Conservation (phyloP, 176 grass and related monocot species). For the Oryza glumipatula region DNA sequence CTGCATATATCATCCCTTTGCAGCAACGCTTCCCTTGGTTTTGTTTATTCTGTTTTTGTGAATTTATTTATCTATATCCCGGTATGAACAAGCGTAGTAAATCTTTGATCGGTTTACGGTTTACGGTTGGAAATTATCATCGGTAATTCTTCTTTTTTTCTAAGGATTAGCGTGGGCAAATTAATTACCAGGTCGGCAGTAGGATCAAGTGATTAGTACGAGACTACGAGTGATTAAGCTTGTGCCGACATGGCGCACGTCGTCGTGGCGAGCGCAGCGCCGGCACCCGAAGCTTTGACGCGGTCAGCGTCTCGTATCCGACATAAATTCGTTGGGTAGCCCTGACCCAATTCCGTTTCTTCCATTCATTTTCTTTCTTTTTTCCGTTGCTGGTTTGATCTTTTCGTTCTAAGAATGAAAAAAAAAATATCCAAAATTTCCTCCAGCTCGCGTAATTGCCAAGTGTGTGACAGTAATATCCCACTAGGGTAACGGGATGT, state of each 20-base stretch:
- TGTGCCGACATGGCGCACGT: conserved; percentile 15
- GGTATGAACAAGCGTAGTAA: not conserved
- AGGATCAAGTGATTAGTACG: not conserved
- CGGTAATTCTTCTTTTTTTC: not conserved
- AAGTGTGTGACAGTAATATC: not conserved
- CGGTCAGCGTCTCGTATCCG: conserved; percentile 19
- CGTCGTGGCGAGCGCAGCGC: not conserved
- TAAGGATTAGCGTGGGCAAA: not conserved
- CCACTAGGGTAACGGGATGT: not conserved
- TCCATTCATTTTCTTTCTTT: not conserved
- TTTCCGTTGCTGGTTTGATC: not conserved
- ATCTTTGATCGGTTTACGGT: not conserved
- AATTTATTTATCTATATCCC: not conserved
- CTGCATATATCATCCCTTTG: not conserved
- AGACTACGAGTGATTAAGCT: not conserved
- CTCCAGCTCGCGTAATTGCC: not conserved
- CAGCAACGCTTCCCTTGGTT: not conserved
- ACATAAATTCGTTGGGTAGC: not conserved
- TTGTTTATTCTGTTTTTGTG: not conserved
- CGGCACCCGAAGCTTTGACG: conserved; percentile 24
- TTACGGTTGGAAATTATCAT: not conserved
- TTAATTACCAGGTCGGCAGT: conserved; percentile 20
- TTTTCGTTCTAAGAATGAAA: not conserved
- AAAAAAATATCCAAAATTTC: not conserved
- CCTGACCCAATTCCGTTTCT: not conserved